These are phyloP conservation scores for Thymus quinquecostatus DNA, from an alignment of 257 asterid species.

Conservation along the genomic window DNA sequence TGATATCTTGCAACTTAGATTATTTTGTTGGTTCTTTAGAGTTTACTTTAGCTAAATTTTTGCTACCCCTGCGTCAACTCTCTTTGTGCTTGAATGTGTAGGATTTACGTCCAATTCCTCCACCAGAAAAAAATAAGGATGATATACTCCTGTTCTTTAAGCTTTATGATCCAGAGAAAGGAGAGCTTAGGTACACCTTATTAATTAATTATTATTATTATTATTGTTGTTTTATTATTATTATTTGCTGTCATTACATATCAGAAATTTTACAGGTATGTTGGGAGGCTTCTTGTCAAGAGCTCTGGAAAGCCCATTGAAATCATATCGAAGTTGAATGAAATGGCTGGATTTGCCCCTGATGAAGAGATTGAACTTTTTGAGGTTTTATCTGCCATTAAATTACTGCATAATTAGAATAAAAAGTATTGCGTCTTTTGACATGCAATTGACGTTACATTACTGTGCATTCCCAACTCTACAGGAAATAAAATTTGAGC, in stretches of 20 bases:
- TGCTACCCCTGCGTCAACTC: constrained; percentile 10
- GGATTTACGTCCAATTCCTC: constrained; percentile 73
- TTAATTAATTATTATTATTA: not conserved
- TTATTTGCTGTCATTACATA: constrained; percentile 9
- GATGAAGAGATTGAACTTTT: constrained; percentile 91
- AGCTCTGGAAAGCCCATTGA: constrained; percentile 75
- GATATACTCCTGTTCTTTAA: constrained; percentile 88
- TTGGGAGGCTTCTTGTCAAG: constrained; percentile 85
- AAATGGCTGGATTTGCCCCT: constrained; percentile 87
- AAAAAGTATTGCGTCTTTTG: not conserved
- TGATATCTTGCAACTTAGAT: constrained; percentile 16
- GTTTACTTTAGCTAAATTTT: constrained; percentile 21
- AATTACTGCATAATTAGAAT: constrained; percentile 7
- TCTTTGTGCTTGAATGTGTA: constrained; percentile 32
- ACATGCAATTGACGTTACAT: not conserved
- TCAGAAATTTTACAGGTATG: constrained; percentile 56
- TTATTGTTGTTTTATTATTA: not conserved
- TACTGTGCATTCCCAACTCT: constrained; percentile 10
- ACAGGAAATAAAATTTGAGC: constrained; percentile 95
- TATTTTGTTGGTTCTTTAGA: constrained; percentile 11
- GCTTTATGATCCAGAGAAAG: constrained; percentile 88
- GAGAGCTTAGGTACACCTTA: constrained; percentile 73
- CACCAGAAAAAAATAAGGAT: constrained; percentile 80
- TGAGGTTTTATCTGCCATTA: constrained; percentile 62
- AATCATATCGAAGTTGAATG: constrained; percentile 66